Conservation (phyloP, 352 stramenopile species). For the Peronospora destructor region DNA sequence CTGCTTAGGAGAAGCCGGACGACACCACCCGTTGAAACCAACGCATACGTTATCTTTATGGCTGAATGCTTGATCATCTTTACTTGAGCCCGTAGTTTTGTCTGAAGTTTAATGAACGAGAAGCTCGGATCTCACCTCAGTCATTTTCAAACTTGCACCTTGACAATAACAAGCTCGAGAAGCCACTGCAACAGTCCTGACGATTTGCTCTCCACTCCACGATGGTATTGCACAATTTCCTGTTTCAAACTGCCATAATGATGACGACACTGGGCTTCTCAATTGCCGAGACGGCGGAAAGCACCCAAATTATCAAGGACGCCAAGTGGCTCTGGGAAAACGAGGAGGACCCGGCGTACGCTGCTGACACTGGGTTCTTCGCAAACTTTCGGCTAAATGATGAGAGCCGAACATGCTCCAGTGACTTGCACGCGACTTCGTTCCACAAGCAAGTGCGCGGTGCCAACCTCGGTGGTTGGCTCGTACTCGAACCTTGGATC, state of each 20-base stretch:
- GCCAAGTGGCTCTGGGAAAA: constrained; percentile 67
- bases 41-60: background rate
- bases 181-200: background rate
- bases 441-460: constrained; percentile 55
- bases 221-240: background rate
- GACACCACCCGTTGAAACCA: background rate
- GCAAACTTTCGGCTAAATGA: constrained; percentile 46
- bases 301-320: constrained; percentile 23
- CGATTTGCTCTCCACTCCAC: background rate
- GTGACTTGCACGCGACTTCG: constrained; percentile 48
- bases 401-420: constrained; percentile 46
- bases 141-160: background rate
- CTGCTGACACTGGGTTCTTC: constrained; percentile 31
- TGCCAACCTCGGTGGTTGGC: constrained; percentile 55
- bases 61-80: background rate
- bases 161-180: background rate
- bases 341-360: constrained; percentile 24
- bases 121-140: background rate
- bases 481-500: constrained; percentile 27
- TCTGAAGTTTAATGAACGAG: background rate
- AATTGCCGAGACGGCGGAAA: background rate
- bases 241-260: background rate
- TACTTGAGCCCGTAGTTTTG: background rate
- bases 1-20: background rate
- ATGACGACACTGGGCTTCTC: background rate